Base-by-base conservation (phyloP, 441 rosid genomes). In the Aleurites moluccanus region DNA sequence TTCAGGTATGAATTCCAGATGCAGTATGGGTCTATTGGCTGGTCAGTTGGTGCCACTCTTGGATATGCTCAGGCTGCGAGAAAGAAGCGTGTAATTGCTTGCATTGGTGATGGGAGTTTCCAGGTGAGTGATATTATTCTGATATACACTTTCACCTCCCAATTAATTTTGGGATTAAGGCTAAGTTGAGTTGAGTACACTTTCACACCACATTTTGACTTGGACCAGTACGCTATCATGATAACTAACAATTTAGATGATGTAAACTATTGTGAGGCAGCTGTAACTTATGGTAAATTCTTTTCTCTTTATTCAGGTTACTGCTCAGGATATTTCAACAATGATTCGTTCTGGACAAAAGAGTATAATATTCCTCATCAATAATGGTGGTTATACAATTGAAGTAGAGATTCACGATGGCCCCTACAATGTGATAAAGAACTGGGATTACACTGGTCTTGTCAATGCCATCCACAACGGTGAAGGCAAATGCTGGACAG, bases 371-470 rank as follows among this genome's bases (percentile, higher is more conserved):
- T 90, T 90, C 86, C 87, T 90, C 27, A 87, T 90, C 78, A 90
- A 90, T 79, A 90, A 90, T 66, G 91, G 89, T 1, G 95, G 92
- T 20, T 90, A 90, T 72, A 88, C 95, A 30, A 88, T 90, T 67
- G 95, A 88, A 80, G 95, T 90, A 1, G 91, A 89, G 81, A 89
- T 90, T 76, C 95, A 90, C 9, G 91, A 90, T 61, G 92, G 95
- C 10, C 95, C 95, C 2, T 90, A 90, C 82, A 90, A 90, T 79
- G 92, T 90, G 79, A 90, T 90, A 64, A 90, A 90, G 83, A 90
- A 90, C 84, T 90, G 92, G 95, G 72, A 90, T 74, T 90, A 90
- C 81, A 82, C 82, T 30, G 91, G 81, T 45, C 76, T 90, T 21
- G 90, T 90, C 69, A 74, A 90, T 71, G 90, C 94, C 73, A 88